Percentiles rank a stretch among this genome's conserved stretches.
Conservation (phyloP, 164 flowering plant species). For the Cinnamomum chago region DNA sequence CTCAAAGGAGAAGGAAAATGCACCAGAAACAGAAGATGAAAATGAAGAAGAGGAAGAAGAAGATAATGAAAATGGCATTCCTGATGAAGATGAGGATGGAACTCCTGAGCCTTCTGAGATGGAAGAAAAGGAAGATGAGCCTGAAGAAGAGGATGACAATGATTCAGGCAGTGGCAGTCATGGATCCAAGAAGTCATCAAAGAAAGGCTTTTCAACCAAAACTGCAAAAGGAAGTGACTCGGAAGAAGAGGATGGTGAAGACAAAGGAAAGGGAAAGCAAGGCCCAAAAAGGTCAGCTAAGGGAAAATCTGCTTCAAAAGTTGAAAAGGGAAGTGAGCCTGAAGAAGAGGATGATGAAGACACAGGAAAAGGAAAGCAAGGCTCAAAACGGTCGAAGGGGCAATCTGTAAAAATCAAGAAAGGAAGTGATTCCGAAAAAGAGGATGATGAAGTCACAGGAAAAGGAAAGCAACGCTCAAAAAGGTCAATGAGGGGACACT, state of each 20-base stretch:
- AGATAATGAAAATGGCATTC: conserved; percentile 50
- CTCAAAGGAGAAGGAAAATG: conserved; percentile 26
- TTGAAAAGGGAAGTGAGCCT: conserved; percentile 29
- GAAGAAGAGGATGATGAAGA: conserved; percentile 61
- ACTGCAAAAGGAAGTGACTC: conserved; percentile 9
- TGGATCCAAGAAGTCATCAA: conserved; percentile 27
- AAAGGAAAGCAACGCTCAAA: conserved; percentile 33
- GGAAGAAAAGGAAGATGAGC: conserved; percentile 51
- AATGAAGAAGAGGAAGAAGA: conserved; percentile 50
- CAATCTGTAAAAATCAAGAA: conserved; percentile 26
- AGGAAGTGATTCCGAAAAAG: conserved; percentile 49
- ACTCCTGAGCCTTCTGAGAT: conserved; percentile 54
- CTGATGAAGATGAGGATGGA: conserved; percentile 57
- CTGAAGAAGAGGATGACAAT: conserved; percentile 58
- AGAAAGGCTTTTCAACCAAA: conserved; percentile 33
- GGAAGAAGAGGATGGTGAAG: conserved; percentile 57
- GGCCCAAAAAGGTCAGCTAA: conserved; percentile 29
- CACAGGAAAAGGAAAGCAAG: conserved; percentile 29
- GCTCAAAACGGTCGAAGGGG: conserved; percentile 30
- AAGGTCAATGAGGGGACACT: conserved; percentile 34
- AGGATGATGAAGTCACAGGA: conserved; percentile 42
- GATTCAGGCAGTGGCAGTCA: conserved; percentile 26
- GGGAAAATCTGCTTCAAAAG: conserved; percentile 43
- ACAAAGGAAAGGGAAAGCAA: conserved; percentile 31
- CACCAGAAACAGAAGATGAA: conserved; percentile 56